Conservation (phyloP, 352 stramenopile species). For the Thalassiosira sp. region DNA sequence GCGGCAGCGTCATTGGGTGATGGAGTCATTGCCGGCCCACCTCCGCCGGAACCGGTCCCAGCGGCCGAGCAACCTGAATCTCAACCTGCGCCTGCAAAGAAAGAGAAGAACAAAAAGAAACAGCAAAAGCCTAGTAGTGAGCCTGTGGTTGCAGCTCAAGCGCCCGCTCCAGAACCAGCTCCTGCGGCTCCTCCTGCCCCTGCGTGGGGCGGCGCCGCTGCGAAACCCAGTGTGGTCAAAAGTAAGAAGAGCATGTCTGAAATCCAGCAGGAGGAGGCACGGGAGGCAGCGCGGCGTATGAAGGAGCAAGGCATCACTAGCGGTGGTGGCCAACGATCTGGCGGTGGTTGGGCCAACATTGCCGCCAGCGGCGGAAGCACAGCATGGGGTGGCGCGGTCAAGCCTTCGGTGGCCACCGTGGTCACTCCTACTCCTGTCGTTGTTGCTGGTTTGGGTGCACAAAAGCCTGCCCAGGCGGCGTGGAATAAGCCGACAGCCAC, state of each 20-base stretch:
- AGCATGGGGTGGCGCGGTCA: constrained; percentile 58
- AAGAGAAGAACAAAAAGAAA: constrained; percentile 40
- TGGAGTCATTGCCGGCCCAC: constrained; percentile 8
- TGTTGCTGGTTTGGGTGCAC: constrained; percentile 27
- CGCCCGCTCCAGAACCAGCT: constrained; percentile 13
- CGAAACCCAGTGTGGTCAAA: constrained; percentile 14
- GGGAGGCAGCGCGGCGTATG: constrained; percentile 53
- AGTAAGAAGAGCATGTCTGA: constrained; percentile 79
- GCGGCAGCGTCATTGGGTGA: constrained; percentile 5
- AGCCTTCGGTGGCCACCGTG: constrained; percentile 35
- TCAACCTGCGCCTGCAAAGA: constrained; percentile 20
- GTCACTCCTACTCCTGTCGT: constrained; percentile 29
- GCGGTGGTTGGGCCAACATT: constrained; percentile 77
- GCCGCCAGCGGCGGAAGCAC: constrained; percentile 62
- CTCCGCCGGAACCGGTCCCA: constrained; percentile 21
- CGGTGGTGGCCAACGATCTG: constrained; percentile 21
- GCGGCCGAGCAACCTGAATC: background rate
- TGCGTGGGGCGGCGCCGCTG: constrained; percentile 65
- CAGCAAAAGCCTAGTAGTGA: constrained; percentile 20
- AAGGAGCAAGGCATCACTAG: constrained; percentile 37
- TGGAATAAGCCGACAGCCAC: constrained; percentile 20
- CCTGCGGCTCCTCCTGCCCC: constrained; percentile 42
- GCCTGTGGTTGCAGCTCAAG: background rate
- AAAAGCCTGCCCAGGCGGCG: background rate
- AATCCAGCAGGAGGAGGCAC: constrained; percentile 83